phyloP scores from a whole-genome alignment of 768 basidiomycete species.

The Suillus plorans region DNA sequence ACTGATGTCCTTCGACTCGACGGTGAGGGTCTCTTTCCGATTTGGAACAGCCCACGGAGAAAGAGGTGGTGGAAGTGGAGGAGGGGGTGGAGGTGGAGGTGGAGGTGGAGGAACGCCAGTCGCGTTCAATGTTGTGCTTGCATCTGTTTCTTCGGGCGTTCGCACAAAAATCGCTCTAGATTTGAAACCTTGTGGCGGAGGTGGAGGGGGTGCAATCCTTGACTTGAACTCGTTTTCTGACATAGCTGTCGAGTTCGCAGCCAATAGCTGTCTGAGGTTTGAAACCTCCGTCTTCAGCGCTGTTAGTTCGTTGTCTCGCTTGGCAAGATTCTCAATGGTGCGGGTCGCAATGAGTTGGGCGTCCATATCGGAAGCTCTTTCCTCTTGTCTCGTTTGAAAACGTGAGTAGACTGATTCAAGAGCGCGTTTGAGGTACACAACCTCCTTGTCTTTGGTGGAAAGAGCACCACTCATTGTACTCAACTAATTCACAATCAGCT shows the following conservation, averaged over 20 bases:
- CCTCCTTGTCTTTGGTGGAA: constrained; percentile 66
- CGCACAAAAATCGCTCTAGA: neutral
- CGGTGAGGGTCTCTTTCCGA: constrained; percentile 14
- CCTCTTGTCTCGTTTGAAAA: constrained; percentile 56
- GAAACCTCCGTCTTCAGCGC: constrained; percentile 49
- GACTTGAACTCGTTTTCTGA: constrained; percentile 75
- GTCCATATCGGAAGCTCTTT: constrained; percentile 53
- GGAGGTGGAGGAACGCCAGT: constrained; percentile 2
- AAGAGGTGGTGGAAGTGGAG: constrained; percentile 21
- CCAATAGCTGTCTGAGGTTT: constrained; percentile 50
- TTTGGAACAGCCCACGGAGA: constrained; percentile 13
- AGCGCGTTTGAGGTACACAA: constrained; percentile 77
- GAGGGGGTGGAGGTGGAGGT: constrained; percentile 23
- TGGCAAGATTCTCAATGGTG: constrained; percentile 64
- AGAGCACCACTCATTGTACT: constrained; percentile 49
- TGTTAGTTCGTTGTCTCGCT: constrained; percentile 67
- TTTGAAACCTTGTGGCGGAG: constrained; percentile 38
- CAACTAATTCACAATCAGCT: constrained; percentile 38
- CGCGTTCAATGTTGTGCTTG: constrained; percentile 1
- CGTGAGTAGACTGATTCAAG: constrained; percentile 84
- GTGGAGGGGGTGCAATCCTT: constrained; percentile 62
- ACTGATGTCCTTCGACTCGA: neutral
- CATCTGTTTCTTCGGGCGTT: neutral
- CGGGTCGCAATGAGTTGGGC: constrained; percentile 68
- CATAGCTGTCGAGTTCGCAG: constrained; percentile 47